Evolutionary conservation across 2,329 filamentous ascomycete genomes (phyloP), one percentile per base, ranked within the genome.

Genomic region (Pyricularia sp.): DNA sequence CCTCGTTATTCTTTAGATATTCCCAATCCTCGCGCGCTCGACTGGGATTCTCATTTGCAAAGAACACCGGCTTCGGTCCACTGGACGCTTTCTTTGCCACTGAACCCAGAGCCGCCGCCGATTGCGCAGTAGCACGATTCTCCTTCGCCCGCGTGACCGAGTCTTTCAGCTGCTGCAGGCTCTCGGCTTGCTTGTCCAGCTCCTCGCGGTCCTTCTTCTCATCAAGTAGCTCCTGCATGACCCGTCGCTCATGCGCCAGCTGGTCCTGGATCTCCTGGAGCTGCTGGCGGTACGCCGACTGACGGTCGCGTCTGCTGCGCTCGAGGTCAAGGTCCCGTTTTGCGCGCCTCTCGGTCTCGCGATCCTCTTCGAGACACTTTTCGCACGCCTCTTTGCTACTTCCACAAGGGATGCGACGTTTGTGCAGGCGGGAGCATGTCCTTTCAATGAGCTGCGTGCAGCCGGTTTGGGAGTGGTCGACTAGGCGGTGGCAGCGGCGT

Each of bases 401-500:
- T 14, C 80, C 77, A 69, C 90, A 92, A 2, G 71, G 68, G 12
- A 83, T 78, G 0, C 78, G 78, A 1, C 76, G 73, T 10, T 78
- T 81, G 72, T 92, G 90, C 0, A 81, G 78, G 1, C 83, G 79
- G 0, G 79, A 66, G 69, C 90, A 92, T 0, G 72, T 79, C n/a
- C 77, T 79, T 0, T 81, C 71, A 0, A 88, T 31, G 23, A 70
- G 68, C 4, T 76, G 67, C 0, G 31, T 25, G 68, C 83, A 85
- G 0, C 69, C 10, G 0, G 76, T 69, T 65, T 84, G 82, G 0
- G 83, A 84, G 73, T 92, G 89, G 69, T 92, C 84, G 0, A 75
- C 73, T 0, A 89, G 71, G 0, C 85, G 82, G 76, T 94, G 91
- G 69, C 91, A 94, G 7, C 81, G 81, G 0, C 79, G 81, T 0